Percentiles rank a stretch among this genome's conserved stretches.
Evolutionary conservation across 441 rosid species (phyloP).

Genomic region (Adansonia rubrostipa): DNA sequence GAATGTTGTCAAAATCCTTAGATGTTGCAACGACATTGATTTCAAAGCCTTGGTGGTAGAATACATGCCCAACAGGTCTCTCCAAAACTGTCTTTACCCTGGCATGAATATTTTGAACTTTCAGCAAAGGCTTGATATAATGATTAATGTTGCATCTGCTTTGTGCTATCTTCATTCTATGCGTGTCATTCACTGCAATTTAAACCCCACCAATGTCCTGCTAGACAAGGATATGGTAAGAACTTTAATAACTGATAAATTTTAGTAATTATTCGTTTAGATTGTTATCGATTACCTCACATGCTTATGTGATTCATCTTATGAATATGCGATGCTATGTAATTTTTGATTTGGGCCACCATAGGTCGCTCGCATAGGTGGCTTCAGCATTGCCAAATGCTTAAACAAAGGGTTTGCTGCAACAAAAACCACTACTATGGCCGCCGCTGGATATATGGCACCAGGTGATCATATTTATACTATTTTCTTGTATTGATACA

Average conservation of each 20-base stretch:
- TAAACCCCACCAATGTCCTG: conserved; percentile 29
- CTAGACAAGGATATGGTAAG: conserved; percentile 18
- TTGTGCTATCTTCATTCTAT: conserved; percentile 21
- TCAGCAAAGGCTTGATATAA: conserved; percentile 11
- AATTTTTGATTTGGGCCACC: not conserved
- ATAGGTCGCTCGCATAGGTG: not conserved
- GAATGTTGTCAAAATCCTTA: conserved; percentile 29
- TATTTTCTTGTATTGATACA: too few relatives aligned
- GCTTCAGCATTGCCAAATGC: conserved; percentile 21
- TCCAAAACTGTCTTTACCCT: conserved; percentile 25
- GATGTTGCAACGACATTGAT: not conserved
- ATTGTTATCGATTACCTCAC: not conserved
- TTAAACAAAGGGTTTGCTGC: conserved; percentile 3
- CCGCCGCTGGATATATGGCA: conserved; percentile 30
- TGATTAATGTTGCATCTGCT: conserved; percentile 29
- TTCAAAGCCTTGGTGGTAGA: conserved; percentile 30
- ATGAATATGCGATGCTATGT: not conserved
- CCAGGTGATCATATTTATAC: conserved; percentile 20
- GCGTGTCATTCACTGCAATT: conserved; percentile 29
- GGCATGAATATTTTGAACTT: not conserved
- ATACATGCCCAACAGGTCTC: conserved; percentile 27
- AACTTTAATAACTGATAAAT: too few relatives aligned
- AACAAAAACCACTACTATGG: conserved; percentile 9
- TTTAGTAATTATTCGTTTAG: too few relatives aligned
- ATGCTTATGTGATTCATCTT: not conserved